Base-by-base conservation (phyloP, 192 early-diverging fungal genomes). In the Pecoramyces ruminantium region DNA sequence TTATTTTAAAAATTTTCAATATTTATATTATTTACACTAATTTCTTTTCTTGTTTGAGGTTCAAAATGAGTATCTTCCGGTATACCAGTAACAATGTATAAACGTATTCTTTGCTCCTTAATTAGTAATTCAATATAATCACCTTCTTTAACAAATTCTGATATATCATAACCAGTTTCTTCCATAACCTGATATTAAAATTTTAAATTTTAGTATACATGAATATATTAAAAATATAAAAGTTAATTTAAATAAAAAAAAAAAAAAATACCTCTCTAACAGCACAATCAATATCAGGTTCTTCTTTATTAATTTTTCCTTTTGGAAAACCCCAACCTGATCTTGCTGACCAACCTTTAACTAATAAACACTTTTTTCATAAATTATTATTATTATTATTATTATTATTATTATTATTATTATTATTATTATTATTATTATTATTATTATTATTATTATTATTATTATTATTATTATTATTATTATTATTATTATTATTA, bases 241-340 rank as follows among this genome's bases (percentile, higher is more conserved):
- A 40, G 80, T 29, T 25, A n/a, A 38, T 84, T 29, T 29, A 81
- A 28, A 83, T 6, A 51, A 25, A 34, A 34, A 28, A 29, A 86
- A 84, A 78, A 18, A 39, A 39, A 79, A 17, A 9, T 83, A 95
- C 95, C 86, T 99, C 97, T 79, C 97, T 92, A 81, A 94, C 89
- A 17, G 97, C 96, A 84, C 97, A 99, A 18, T 86, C 87, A 78
- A 89, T 87, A 83, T 96, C 93, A 25, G 90, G 90, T 85, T 99
- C 97, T 83, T 94, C 95, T 86, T 98, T 93, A 85, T 99, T 99
- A 86, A 99, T 99, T 82, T 99, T 99, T 28, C 97, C 97, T 34
- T 96, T 96, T 29, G 97, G 97, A 82, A 98, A 99, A n/a, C 96
- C 96, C 97, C 97, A 99, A 58, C 92, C 92, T 34, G 95, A 90